Evolutionary conservation across 441 rosid species (phyloP), one percentile per base, ranked within the genome.

Genomic region (Euphorbia celastroides): DNA sequence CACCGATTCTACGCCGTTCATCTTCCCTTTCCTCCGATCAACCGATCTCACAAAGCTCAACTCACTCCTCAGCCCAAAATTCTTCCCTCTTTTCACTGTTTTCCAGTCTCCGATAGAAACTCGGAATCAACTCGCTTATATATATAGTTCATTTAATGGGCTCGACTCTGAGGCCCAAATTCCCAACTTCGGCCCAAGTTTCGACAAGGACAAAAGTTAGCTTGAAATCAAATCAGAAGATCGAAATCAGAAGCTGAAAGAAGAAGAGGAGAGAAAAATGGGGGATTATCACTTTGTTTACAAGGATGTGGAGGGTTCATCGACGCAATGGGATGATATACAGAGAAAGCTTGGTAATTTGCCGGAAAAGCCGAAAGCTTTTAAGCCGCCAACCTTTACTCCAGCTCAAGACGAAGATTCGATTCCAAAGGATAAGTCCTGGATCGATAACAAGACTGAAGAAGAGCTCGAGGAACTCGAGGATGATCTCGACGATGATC

Each of bases 281-380:
- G 96, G 82, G 64, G 95, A 95, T 75, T 95, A 95, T 76, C 99
- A 95, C 76, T 92, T 83, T 62, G 92, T 95, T 62, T 88, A 92
- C 87, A 95, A 92, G 77, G 99, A 95, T 75, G 78, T 88, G 0
- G 98, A 92, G 65, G 99, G 99, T 65, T 81, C 99, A 16, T 92
- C 99, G 51, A 92, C 99, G 16, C 95, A 95, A 69, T 92, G 99
- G 99, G 99, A 95, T 73, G 98, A 95, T 72, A 90, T 95, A 36
- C 99, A 95, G 74, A 79, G 96, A 80, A 95, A 90, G 82, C 82
- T 95, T 52, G 99, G 98, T 20, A 95, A 92, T 73, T 81, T 95
- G 16, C 97, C 97, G 2, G 79, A 71, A 34, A 95, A 92, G 72
- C 82, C 96, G 5, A 32, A 94, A 92, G 80, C 90, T 19, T 92